phyloP scores from a whole-genome alignment of 2,329 filamentous ascomycete genomes.

The Tolypocladium album region DNA sequence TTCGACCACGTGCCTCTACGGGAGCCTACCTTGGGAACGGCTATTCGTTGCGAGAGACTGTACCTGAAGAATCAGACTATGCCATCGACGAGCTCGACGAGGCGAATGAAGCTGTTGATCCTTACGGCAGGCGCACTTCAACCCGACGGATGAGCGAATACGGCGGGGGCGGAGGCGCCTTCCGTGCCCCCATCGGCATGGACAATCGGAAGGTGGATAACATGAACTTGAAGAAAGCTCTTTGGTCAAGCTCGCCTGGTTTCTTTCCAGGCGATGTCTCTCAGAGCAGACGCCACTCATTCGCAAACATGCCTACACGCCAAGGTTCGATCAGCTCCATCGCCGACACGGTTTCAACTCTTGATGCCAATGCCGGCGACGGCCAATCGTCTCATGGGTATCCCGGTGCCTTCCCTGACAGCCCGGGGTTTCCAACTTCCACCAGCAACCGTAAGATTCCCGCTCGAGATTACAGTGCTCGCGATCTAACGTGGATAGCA shows the following conservation, averaged over 20 bases:
- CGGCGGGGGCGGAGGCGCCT: conserved; percentile 31
- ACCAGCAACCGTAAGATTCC: conserved; percentile 28
- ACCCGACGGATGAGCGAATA: conserved; percentile 49
- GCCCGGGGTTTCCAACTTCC: conserved; percentile 20
- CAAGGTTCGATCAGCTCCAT: conserved; percentile 54
- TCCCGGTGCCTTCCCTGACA: conserved; percentile 27
- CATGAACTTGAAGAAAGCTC: conserved; percentile 47
- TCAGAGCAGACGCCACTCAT: conserved; percentile 71
- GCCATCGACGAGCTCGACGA: conserved; percentile 66
- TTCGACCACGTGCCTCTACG: conserved; percentile 49
- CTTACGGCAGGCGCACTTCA: conserved; percentile 34
- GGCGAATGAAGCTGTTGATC: conserved; percentile 36
- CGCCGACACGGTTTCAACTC: conserved; percentile 35
- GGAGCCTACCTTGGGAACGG: conserved; percentile 44
- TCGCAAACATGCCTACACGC: conserved; percentile 57
- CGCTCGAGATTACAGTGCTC: not conserved
- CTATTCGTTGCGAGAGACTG: conserved; percentile 47
- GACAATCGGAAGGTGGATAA: conserved; percentile 55
- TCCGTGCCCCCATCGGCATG: conserved; percentile 36
- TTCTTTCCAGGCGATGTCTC: conserved; percentile 55
- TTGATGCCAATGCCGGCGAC: conserved; percentile 36
- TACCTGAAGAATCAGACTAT: conserved; percentile 57
- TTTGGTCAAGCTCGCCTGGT: conserved; percentile 62
- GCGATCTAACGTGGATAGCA: conserved; percentile 6
- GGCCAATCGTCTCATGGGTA: conserved; percentile 32